Base-by-base conservation (phyloP, 352 stramenopile species). In the Phytophthora fragariaefolia region DNA sequence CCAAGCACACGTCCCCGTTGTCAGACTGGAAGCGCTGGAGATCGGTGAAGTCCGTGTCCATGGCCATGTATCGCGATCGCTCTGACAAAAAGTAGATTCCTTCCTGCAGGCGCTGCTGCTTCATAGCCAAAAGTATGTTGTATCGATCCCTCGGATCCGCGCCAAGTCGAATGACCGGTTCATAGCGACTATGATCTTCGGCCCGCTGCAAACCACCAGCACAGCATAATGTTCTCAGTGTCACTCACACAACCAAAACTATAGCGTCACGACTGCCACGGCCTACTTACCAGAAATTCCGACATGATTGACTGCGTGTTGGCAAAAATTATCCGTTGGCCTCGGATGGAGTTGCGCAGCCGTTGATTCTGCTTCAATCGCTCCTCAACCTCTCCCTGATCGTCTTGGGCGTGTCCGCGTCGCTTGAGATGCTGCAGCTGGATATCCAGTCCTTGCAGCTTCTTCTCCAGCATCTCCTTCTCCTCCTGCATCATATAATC, bases 21-120 rank as follows among this genome's bases (percentile, higher is more conserved):
- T 58, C 64, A 26, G 54, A 70, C 53, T 82, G 72, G 36, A 82
- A 79, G 12, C 75, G 70, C 53, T 84, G 77, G 15, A 69, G 56
- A 20, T 82, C 75, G 5, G 69, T 64, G 26, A 84, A 82, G 12
- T 80, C 54, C 18, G 48, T 73, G 15, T 79, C 52, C 34, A 74
- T 66, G 9, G 71, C 69, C 57, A 86, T 68, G 28, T 66, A 76
- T 18, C 63, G 54, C 7, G 70, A 69, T 3, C 74, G 68, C 62
- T 81, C 71, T 8, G 60, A 59, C 18, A 87, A 45, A 40, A 85
- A 79, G 24, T 65, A 38, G 10, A 79, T 26, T n/a, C 66, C 74
- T 18, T 84, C 74, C 9, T 70, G 36, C 15, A 89, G 63, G 17
- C 75, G 74, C 47, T 74, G 53, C n/a, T 67, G 47, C 53, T 85